These are phyloP conservation scores for Phlebopus sp. DNA, from an alignment of 1,284 basidiomycete genomes.

Conservation along the genomic window DNA sequence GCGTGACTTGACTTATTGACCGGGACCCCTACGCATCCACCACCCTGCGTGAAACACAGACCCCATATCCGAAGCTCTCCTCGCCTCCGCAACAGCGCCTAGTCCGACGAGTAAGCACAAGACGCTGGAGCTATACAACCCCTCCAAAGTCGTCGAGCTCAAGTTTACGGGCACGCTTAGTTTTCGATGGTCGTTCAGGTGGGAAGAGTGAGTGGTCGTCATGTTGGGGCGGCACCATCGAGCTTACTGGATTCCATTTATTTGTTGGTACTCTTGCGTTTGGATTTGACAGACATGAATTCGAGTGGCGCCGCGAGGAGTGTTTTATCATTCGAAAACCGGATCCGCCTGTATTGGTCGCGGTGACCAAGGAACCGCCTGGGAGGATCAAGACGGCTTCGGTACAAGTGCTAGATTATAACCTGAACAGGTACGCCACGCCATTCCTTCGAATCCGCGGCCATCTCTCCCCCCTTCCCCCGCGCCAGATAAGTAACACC, in stretches of 20 bases:
- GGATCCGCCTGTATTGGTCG: conserved; percentile 80
- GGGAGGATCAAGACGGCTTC: conserved; percentile 62
- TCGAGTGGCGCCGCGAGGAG: conserved; percentile 81
- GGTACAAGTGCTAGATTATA: conserved; percentile 85
- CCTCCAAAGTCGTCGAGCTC: conserved; percentile 64
- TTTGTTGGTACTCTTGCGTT: background rate
- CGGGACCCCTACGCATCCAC: too few relatives aligned
- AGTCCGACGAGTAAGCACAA: conserved; percentile 67
- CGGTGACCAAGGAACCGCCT: conserved; percentile 71
- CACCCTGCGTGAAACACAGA: conserved; percentile 43
- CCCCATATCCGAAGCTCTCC: conserved; percentile 60
- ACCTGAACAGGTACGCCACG: conserved; percentile 58
- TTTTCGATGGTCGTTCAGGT: conserved; percentile 76
- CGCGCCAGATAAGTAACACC: too few relatives aligned
- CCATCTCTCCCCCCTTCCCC: background rate
- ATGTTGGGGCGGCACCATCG: background rate
- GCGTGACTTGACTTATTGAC: too few relatives aligned
- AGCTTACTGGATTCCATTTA: background rate
- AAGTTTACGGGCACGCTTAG: conserved; percentile 70
- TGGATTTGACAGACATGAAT: conserved; percentile 55
- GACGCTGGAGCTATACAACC: conserved; percentile 73
- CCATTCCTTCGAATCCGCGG: background rate
- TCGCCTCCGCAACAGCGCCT: conserved; percentile 64
- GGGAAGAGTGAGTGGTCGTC: conserved; percentile 65
- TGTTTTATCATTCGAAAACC: conserved; percentile 81